Evolutionary conservation across 2,329 filamentous ascomycete genomes (phyloP), one percentile per base, ranked within the genome.

Genomic region (Trichophyton schoenleinii): DNA sequence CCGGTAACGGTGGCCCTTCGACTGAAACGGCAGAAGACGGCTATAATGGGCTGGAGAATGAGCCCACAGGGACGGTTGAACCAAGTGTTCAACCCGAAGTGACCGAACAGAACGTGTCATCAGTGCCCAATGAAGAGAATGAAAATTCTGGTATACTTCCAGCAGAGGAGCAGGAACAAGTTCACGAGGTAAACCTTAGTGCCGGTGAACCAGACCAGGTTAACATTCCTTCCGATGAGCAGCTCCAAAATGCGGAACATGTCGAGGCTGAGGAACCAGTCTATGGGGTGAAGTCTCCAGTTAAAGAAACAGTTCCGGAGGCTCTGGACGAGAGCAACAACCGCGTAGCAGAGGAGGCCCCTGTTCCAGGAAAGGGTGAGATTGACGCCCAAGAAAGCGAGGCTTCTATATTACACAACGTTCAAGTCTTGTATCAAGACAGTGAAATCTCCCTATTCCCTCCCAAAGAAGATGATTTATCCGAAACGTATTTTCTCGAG

Each of bases 381-480:
- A 55, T 3, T 9, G 31, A 11, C 5, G 2, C 2, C n/a, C 15
- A 36, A 9, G 28, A 55, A 36, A 55, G 31, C 28, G 20, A 28
- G 20, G 8, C 18, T 36, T 36, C 52, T n/a, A 28, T 20, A n/a
- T 20, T 58, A 3, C 55, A 58, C 69, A 76, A 79, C 55, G 76
- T 84, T 18, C 77, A 77, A 46, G 76, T 86, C 18, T 68, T 78
- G n/a, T 86, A 84, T 67, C 76, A 79, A 63, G 79, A 78, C 13
- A 75, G 74, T 58, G 79, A 82, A 60, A 82, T 84, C 64, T 81
- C 79, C 13, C 70, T 86, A 6, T 86, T 86, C 66, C 81, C 82
- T 41, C 81, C 80, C 2, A 73, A 74, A 22, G 77, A 78, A 63
- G 75, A 77, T 61, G 79, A 82, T 61, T 75, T 79, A 34, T 77